Evolutionary conservation across 2,329 filamentous ascomycete species (phyloP), one percentile per base, ranked within the genome.

Genomic region (Neopestalotiopsis sp.): DNA sequence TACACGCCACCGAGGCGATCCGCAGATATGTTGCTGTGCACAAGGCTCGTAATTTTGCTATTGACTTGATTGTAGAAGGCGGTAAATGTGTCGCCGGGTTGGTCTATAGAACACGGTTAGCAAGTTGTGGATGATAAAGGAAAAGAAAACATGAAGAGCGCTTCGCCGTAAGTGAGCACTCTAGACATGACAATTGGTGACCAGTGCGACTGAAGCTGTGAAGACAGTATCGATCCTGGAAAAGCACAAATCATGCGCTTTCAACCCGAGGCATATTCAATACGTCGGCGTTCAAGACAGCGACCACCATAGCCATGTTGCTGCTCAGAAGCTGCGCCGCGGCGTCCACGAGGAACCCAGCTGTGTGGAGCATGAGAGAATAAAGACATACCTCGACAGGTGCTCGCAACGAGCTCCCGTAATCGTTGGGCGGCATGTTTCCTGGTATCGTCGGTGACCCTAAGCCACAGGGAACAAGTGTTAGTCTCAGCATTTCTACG

Each of bases 1-100:
- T 96, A 92, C 71, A 99, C 92, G 66, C 96, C 97, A 71, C 95
- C 96, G 68, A 98, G 90, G 69, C 94, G 92, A 78, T 99, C 96
- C 74, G 91, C 90, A 4, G 94, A 92, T 79, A 97, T 95, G 82
- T 89, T 92, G 72, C 94, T 93, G 79, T 95, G 94, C 62, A 94
- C 90, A 72, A 98, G 81, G 52, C 82, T 81, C 34, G 87, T 89
- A 57, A 89, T 88, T 69, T 84, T 85, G 70, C 84, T 85, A 73
- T 89, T 89, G 66, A 90, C 85, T 30, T 81, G 79, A 71, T 84
- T 86, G 78, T 88, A 89, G 72, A 90, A 88, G 49, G 79, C 72
- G 57, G 82, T 81, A 81, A 98, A 98, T 72, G 92, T 90, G 77
- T 96, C 94, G 66, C 92, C 88, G 30, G 89, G 89, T 78, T 96